Evolutionary conservation across 2,329 filamentous ascomycete genomes (phyloP).

Genomic region (Fusarium kyushuense): DNA sequence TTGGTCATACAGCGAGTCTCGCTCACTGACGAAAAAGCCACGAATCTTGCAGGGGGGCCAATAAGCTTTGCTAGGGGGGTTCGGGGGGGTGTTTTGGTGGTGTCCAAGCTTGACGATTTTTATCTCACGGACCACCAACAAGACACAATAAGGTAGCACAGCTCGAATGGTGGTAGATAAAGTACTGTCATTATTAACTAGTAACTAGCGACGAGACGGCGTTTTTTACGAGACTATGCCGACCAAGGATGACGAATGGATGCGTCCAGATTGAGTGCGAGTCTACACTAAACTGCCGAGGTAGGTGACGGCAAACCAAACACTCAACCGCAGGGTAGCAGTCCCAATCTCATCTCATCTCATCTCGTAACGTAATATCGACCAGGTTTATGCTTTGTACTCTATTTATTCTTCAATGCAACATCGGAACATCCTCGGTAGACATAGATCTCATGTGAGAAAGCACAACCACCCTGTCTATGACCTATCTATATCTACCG

Average conservation of each 20-base stretch:
- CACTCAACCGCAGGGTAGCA: no score
- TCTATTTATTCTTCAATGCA: background rate
- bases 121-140: background rate
- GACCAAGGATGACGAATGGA: background rate
- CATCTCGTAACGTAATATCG: background rate
- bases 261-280: background rate
- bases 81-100: background rate
- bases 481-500: no score
- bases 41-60: background rate
- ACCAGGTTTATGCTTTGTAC: background rate
- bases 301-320: background rate
- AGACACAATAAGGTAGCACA: background rate
- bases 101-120: constrained; percentile 1
- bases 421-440: background rate
- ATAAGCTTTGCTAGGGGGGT: constrained; percentile 1
- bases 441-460: background rate
- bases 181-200: background rate
- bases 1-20: background rate
- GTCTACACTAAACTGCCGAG: background rate
- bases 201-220: background rate
- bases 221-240: background rate
- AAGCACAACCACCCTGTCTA: background rate
- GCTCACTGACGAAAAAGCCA: background rate
- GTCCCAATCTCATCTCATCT: background rate
- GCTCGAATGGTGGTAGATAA: background rate